Base-by-base conservation (phyloP, 345 rosid genomes). In the Lepidium africanum region DNA sequence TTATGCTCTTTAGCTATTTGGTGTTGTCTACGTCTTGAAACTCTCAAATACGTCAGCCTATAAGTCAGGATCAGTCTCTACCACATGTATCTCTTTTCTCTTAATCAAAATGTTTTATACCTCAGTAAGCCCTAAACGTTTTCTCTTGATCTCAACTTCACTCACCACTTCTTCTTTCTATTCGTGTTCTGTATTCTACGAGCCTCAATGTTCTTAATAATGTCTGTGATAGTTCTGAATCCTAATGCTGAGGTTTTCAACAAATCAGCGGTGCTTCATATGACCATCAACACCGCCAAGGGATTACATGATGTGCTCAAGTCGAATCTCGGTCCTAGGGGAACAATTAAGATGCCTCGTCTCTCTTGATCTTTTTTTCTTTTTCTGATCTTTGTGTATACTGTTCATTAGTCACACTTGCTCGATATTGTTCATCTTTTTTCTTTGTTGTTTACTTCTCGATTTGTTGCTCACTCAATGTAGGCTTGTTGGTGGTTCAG, bases 401-500 rank as follows among this genome's bases (percentile, higher is more conserved):
- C 33, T 56, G 30, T 37, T 33, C 6, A 23, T 15, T 15, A 10
- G 38, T 25, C 27, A 33, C 14, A 30, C 36, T 40, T 70, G 7
- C 12, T 6, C 5, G 36, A 47, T 46, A 42, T 63, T 63, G n/a
- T 2, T 1, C n/a, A n/a, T n/a, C n/a, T 13, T 2, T 0, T 25
- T 30, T 6, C 23, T 17, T 5, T 19, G n/a, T 64, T 33, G 19
- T 10, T 50, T 17, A 45, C 16, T 14, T 11, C 46, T 27, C 9
- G 35, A 41, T 39, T 62, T 61, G 52, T 57, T 60, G 43, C 23
- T 42, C 21, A 10, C 8, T 63, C 10, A 30, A 41, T 58, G 55
- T 19, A 87, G 98, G 98, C 97, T 94, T 69, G 99, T 94, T 76
- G 97, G 98, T 61, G 98, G 98, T 4, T 89, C 98, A 0, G 98